Evolutionary conservation across 2,329 filamentous ascomycete genomes (phyloP), one percentile per base, ranked within the genome.

Genomic region (Diaporthe vexans): DNA sequence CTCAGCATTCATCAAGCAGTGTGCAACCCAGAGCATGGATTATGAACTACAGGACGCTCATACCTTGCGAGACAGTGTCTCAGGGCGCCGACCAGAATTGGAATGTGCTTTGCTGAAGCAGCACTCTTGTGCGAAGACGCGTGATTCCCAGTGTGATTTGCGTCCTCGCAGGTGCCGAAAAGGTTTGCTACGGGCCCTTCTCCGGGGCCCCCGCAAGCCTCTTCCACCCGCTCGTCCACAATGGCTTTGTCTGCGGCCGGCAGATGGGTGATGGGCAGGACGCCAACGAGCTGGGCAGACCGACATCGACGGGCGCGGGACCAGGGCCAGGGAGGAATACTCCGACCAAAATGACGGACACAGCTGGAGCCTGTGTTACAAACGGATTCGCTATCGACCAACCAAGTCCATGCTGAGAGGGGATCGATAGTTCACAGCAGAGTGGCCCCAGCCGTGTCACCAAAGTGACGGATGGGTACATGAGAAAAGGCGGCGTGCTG

Each of bases 21-120:
- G 48, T 24, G 59, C 72, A 72, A 24, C 24, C 58, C 54, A 21
- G 33, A 43, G 21, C 54, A 51, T 69, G 33, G 61, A 54, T 35
- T 17, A 69, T 54, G 58, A 40, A 37, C 46, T 40, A 54, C 57
- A 24, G 54, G 54, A 33, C 61, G 35, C 63, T 67, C 67, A 54
- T 51, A 71, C 71, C 65, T 71, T 73, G 74, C 65, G 58, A 73
- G 74, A 73, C 74, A 70, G 19, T 75, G 74, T 75, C 74, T 75
- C 57, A 75, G 54, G 59, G 59, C 40, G 59, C 24, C 43, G 35
- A 61, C 51, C 67, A 67, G 58, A 51, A 74, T 68, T 68, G 67
- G 68, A 72, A 26, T 61, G 56, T 63, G 72, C 74, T 56, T 63
- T 54, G 54, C 29, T 57, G 56, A 74, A 51, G 74, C 72, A 71